Conservation (phyloP, 306 rosid species). For the Gastrolobium villosum region DNA sequence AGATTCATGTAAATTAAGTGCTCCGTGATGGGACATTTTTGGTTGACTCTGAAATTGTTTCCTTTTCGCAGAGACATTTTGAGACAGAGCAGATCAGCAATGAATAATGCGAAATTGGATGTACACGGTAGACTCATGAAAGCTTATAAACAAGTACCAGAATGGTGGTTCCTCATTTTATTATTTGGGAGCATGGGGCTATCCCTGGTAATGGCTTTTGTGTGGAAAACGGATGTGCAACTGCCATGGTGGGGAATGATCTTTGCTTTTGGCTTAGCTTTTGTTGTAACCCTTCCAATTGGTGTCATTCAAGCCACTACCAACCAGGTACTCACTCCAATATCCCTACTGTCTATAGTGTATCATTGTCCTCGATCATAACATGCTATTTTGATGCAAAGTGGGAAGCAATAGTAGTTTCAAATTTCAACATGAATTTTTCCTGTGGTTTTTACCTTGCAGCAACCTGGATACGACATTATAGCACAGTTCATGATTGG, state of each 20-base stretch:
- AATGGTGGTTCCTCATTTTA: constrained; percentile 93
- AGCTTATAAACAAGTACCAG: constrained; percentile 89
- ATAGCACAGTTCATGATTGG: constrained; percentile 98
- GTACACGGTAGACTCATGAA: constrained; percentile 90
- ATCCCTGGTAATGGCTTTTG: constrained; percentile 72
- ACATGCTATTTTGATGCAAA: constrained; percentile 30
- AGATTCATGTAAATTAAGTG: constrained; percentile 9
- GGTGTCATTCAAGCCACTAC: constrained; percentile 99
- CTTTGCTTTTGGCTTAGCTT: constrained; percentile 86
- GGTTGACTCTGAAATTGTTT: constrained; percentile 26
- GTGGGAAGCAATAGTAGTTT: neutral
- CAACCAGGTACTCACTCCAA: constrained; percentile 71
- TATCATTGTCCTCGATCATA: neutral
- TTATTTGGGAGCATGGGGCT: constrained; percentile 72
- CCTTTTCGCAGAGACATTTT: constrained; percentile 67
- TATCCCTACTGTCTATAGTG: neutral
- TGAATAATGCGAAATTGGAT: constrained; percentile 72
- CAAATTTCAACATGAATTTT: constrained; percentile 25
- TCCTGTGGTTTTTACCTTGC: constrained; percentile 49
- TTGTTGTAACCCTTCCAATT: constrained; percentile 92
- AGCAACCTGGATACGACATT: constrained; percentile 99
- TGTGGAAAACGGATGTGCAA: constrained; percentile 87
- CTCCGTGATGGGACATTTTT: neutral
- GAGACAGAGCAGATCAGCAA: constrained; percentile 86
- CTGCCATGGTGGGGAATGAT: constrained; percentile 99